phyloP scores from a whole-genome alignment of 768 basidiomycete species.

The Pleurotus eryngii region DNA sequence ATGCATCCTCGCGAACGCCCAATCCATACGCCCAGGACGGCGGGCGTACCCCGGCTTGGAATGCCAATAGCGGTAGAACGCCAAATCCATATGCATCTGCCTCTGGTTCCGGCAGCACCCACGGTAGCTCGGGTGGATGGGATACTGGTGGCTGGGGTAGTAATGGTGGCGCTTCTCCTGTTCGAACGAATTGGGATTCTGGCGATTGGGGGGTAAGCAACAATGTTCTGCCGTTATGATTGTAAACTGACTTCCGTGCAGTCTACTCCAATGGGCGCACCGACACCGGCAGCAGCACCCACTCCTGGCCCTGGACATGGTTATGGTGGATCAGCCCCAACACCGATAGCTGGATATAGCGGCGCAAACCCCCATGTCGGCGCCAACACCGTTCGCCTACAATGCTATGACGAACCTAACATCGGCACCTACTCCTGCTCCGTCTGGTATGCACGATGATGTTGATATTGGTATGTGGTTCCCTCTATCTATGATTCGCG shows the following conservation, averaged over 20 bases:
- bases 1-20: conserved; percentile 59
- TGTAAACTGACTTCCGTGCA: conserved; percentile 52
- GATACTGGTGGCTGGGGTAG: conserved; percentile 8
- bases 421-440: conserved; percentile 40
- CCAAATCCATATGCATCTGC: conserved; percentile 7
- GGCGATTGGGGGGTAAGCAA: conserved; percentile 24
- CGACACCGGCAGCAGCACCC: conserved; percentile 27
- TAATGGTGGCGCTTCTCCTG: conserved; percentile 20
- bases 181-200: conserved; percentile 20
- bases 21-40: conserved; percentile 61
- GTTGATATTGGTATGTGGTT: not conserved
- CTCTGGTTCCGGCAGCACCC: conserved; percentile 11
- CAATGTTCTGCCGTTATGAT: not conserved
- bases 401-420: conserved; percentile 25
- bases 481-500: too few species aligned
- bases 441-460: conserved; percentile 10
- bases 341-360: conserved; percentile 27
- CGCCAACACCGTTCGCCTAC: not conserved
- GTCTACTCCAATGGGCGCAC: conserved; percentile 37
- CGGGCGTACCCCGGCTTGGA: conserved; percentile 41
- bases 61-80: conserved; percentile 12
- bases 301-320: conserved; percentile 11
- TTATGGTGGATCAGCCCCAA: conserved; percentile 23
- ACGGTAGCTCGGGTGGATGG: conserved; percentile 22
- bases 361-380: too few species aligned